Base-by-base conservation (phyloP, 2,329 filamentous ascomycete genomes). In the Cercospora brassicicola region DNA sequence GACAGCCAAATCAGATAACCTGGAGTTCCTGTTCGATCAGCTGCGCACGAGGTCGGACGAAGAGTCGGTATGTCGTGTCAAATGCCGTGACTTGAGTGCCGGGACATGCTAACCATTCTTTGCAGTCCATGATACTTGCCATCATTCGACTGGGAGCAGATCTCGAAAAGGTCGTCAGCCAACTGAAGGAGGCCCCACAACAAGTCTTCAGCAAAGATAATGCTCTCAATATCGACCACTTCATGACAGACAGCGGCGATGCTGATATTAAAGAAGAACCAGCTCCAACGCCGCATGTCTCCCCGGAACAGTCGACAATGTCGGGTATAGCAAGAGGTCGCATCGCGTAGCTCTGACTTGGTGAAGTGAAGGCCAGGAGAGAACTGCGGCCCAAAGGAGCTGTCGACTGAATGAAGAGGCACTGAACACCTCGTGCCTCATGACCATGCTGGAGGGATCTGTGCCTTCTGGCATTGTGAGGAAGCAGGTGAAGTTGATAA, bases 21-120 rank as follows among this genome's bases (percentile, higher is more conserved):
- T 73, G 48, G 65, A 69, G 33, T 71, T 64, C 55, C 67, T 73
- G 4, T 73, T 71, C 61, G 64, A 68, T n/a, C 69, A 73, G 62
- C 45, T 71, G 56, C 64, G 67, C 26, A 66, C 60, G 11, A 67
- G 71, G n/a, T 63, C 68, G 20, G 71, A 73, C 51, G 61, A 73
- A 45, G 71, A 73, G 28, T 67, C 71, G 4, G 66, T 70, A 7
- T 11, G 62, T 61, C 2, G 30, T 18, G n/a, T 13, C 26, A 6
- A 36, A n/a, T 20, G n/a, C 30, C 23, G 20, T 55, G 13, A 9
- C 23, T 15, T n/a, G 23, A 15, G 11, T 30, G 11, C 3, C 20
- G 30, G 26, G 23, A 5, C 23, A 26, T 31, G 42, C 59, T 51
- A 18, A 62, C 9, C 4, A 26, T 15, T 9, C 9, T 13, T 15